Base-by-base conservation (phyloP, 176 grass and related monocot species). In the Luzula sylvatica region DNA sequence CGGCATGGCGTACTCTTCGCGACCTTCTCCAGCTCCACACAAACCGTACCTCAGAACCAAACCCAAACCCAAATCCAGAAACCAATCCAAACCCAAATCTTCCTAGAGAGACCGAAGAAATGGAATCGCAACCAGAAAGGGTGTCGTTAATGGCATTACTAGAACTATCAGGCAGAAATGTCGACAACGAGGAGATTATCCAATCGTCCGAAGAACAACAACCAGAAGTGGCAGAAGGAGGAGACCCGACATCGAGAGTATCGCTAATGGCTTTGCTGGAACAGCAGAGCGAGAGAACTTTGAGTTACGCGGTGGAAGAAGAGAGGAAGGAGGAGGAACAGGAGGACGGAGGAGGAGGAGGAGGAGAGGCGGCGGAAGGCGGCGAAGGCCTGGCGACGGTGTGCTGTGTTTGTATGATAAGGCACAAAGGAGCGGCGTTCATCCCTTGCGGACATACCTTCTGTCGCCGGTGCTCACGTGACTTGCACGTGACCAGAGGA, bases 391-490 rank as follows among this genome's bases (percentile, higher is more conserved):
- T 20, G 26, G 16, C 20, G 6, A 22, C n/a, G 3, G 15, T 18
- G 40, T 77, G 74, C 42, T 77, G 74, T 46, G 66, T 77, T 15
- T 70, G 74, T 39, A 70, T 77, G 74, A 65, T 65, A 15, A 6
- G 66, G 42, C 41, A 12, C 20, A 77, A 70, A 8, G 66, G 56
- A 4, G 74, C 74, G 3, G 74, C 74, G 23, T 77, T 77, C 50
- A 77, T 70, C 18, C 74, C 74, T 6, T 77, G 74, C 28, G 66
- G 66, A 12, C 74, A 77, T 56, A 70, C 74, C 49, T 77, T 77
- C 57, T 77, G 74, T 45, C 66, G 66, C 15, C 39, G 32, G 15
- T 77, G 74, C 56, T 61, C 74, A 7, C 41, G 74, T 17, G 50
- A 77, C 65, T 20, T 77, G 32, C 61, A 68, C 56, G 15, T 65